Evolutionary conservation across 768 basidiomycete genomes (phyloP), one percentile per base, ranked within the genome.

Genomic region (Arthromyces matolae): DNA sequence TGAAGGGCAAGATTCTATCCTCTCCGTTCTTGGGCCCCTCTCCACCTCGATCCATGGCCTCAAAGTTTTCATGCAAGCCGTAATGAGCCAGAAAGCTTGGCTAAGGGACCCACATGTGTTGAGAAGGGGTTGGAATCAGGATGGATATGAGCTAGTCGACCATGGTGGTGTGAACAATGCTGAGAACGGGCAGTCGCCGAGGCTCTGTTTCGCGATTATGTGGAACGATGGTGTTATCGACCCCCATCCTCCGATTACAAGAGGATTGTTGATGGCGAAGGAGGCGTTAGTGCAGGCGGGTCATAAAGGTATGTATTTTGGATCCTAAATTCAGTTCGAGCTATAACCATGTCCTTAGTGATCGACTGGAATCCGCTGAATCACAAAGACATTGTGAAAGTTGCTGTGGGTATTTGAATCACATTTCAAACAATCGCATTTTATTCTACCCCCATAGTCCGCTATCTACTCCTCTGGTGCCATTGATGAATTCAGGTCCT

Each of bases 351-450:
- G 10, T 8, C 1, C 38, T 10, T 12, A 86, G 89, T 89, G 14
- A 72, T 90, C 42, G 79, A 86, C 42, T 91, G 86, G 86, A 63
- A 72, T 29, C 79, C 81, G 0, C 59, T 72, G 31, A 73, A 80
- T 25, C 81, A 85, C 53, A 47, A 50, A 7, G 75, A 78, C 45
- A 68, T 86, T 2, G 60, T 58, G 39, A 51, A 67, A 1, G 60
- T 61, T 10, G 57, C 70, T 16, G 81, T 82, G 57, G 52, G 76
- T 53, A 25, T 14, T 7, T 5, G n/a, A 14, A 19, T 42, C 20
- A 3, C 24, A 12, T 9, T 38, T 12, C 19, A 23, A 9, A 16
- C 31, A n/a, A n/a, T n/a, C n/a, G n/a, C n/a, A n/a, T n/a, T n/a
- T 23, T 18, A 27, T 25, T 14, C 22, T 8, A 23, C 13, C 10